Evolutionary conservation across 306 rosid species (phyloP).

Genomic region (Malus orientalis): DNA sequence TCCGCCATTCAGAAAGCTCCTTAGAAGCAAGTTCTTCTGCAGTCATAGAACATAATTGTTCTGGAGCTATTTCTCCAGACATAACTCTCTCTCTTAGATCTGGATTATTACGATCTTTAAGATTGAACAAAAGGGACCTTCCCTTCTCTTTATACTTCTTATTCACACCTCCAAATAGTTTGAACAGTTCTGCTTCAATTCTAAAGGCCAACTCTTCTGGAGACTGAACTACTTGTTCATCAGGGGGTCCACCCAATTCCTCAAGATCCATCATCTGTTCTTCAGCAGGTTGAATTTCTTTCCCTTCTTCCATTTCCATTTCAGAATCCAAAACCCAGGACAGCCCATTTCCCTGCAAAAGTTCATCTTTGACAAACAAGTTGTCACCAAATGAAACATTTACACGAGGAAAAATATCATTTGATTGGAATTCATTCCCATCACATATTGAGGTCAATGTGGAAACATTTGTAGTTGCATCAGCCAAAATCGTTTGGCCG

Average conservation of each 20-base stretch:
- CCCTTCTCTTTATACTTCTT: conserved; percentile 99
- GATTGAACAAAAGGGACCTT: conserved; percentile 89
- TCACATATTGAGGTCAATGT: conserved; percentile 20
- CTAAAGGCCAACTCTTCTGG: conserved; percentile 49
- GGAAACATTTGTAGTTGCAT: conserved; percentile 25
- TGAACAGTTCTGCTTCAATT: conserved; percentile 82
- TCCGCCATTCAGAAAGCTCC: conserved; percentile 97
- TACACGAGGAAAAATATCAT: conserved; percentile 52
- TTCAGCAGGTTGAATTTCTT: conserved; percentile 30
- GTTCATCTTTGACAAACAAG: conserved; percentile 78
- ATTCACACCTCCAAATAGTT: conserved; percentile 92
- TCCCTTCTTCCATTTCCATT: conserved; percentile 31
- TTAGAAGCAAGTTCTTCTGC: conserved; percentile 99
- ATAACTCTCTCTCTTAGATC: conserved; percentile 87
- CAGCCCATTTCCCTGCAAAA: conserved; percentile 94
- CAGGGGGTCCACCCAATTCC: conserved; percentile 25
- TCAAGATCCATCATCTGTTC: conserved; percentile 33
- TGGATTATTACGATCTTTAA: conserved; percentile 94
- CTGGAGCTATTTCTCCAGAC: conserved; percentile 76
- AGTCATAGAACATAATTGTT: conserved; percentile 80
- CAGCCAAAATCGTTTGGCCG: conserved; percentile 17
- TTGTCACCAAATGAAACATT: conserved; percentile 70
- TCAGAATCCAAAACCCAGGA: conserved; percentile 87
- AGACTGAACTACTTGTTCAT: conserved; percentile 23
- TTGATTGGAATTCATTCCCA: conserved; percentile 51